These are phyloP conservation scores for Neofusicoccum sp. DNA, from an alignment of 2,329 filamentous ascomycete species.

Conservation along the genomic window DNA sequence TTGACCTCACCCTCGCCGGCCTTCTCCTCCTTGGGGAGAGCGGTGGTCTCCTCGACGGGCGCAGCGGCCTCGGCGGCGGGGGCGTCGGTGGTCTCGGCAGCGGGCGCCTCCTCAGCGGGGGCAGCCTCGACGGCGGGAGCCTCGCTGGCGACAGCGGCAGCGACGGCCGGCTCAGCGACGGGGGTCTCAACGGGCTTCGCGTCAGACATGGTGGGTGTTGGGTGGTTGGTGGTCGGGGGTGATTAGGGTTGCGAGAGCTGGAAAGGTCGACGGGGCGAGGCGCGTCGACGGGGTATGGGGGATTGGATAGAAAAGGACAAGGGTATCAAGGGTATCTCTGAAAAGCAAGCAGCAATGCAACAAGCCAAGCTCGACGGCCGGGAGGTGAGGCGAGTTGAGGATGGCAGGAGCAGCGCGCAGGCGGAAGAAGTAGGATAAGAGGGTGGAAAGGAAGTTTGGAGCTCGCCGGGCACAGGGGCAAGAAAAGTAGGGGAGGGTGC, in stretches of 20 bases:
- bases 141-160: not conserved
- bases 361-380: constrained; percentile 12
- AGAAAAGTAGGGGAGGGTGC: constrained; percentile 6
- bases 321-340: constrained; percentile 17
- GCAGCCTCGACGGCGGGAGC: constrained; percentile 40
- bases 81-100: constrained; percentile 33
- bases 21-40: constrained; percentile 27
- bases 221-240: not conserved
- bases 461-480: constrained; percentile 9
- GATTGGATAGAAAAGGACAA: constrained; percentile 4
- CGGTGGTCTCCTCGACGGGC: constrained; percentile 40
- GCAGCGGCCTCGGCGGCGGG: constrained; percentile 35
- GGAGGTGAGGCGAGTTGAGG: not conserved
- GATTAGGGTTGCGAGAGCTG: constrained; percentile 2
- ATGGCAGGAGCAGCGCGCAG: not conserved
- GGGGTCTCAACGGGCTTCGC: constrained; percentile 15
- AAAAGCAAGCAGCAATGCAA: constrained; percentile 12
- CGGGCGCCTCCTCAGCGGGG: constrained; percentile 32
- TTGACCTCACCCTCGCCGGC: constrained; percentile 40
- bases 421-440: constrained; percentile 13
- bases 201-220: constrained; percentile 16
- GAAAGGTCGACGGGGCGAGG: not conserved
- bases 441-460: not conserved
- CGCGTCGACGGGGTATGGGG: constrained; percentile 4
- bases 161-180: constrained; percentile 5